These are phyloP conservation scores for Phytophthora agathidicida DNA, from an alignment of 352 stramenopile species.

Conservation along the genomic window DNA sequence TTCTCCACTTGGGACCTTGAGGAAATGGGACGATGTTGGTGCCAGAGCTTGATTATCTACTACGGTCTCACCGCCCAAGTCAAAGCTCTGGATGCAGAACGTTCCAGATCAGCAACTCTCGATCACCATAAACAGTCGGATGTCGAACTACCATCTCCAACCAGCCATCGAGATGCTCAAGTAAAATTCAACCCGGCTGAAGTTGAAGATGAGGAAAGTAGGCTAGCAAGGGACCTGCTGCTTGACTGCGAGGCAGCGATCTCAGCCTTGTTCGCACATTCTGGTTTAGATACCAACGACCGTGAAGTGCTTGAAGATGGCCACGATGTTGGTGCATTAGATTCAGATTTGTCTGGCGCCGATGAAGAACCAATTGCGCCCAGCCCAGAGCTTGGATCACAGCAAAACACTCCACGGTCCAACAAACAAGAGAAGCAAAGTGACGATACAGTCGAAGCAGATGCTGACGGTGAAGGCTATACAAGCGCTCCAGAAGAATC, in stretches of 20 bases:
- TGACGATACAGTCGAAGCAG: not conserved
- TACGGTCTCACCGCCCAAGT: constrained; percentile 64
- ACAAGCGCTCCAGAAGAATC: constrained; percentile 42
- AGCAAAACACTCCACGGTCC: not conserved
- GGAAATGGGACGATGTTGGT: constrained; percentile 77
- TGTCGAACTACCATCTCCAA: not conserved
- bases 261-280: constrained; percentile 53
- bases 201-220: constrained; percentile 29
- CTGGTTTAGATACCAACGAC: constrained; percentile 30
- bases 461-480: constrained; percentile 29
- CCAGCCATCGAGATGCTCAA: not conserved
- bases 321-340: constrained; percentile 14
- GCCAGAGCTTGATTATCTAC: constrained; percentile 78
- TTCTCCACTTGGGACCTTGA: constrained; percentile 80
- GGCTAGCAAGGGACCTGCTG: constrained; percentile 41
- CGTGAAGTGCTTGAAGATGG: constrained; percentile 14
- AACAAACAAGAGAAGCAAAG: not conserved
- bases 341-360: constrained; percentile 72
- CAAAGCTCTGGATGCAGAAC: constrained; percentile 39
- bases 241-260: constrained; percentile 69
- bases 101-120: constrained; percentile 1
- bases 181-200: not conserved
- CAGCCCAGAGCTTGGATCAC: constrained; percentile 13
- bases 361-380: constrained; percentile 73
- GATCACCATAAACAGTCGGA: constrained; percentile 5